These are phyloP conservation scores for Fusarium sp. DNA, from an alignment of 2,329 filamentous ascomycete genomes.

Conservation along the genomic window DNA sequence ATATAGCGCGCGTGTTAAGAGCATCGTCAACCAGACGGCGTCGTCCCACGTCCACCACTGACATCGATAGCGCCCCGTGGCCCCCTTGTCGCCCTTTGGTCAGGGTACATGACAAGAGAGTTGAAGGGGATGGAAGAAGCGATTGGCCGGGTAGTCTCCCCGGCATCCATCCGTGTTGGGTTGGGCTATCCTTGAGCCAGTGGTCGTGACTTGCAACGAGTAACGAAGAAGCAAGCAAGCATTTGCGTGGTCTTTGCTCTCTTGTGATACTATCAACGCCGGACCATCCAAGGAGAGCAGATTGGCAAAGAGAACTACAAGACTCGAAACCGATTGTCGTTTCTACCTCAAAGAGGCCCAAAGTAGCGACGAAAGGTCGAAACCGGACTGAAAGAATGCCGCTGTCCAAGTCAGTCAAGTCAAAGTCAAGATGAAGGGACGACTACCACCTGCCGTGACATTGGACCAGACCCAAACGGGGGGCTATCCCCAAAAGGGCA, in stretches of 20 bases:
- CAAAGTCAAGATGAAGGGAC: not conserved
- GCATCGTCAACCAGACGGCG: slow-evolving; percentile 12
- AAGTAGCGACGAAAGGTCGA: not conserved
- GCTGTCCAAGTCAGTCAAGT: not conserved
- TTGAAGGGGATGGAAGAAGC: not conserved
- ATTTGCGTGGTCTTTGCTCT: slow-evolving; percentile 6
- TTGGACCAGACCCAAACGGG: slow-evolving; percentile 11
- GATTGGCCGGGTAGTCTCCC: slow-evolving; percentile 24
- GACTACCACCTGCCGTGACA: slow-evolving; percentile 24
- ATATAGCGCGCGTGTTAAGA: slow-evolving; percentile 13
- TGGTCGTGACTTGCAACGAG: not conserved
- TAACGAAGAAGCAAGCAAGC: not conserved
- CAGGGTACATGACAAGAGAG: slow-evolving; percentile 22
- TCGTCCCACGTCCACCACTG: slow-evolving; percentile 15
- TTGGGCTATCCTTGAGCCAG: slow-evolving; percentile 8
- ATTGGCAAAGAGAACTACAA: not conserved
- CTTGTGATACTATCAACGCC: slow-evolving; percentile 1
- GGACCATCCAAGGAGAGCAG: not conserved
- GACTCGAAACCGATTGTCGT: not conserved
- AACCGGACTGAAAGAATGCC: slow-evolving; percentile 11
- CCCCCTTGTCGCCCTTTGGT: slow-evolving; percentile 8
- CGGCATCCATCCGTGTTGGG: slow-evolving; percentile 22
- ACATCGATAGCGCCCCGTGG: slow-evolving; percentile 21
- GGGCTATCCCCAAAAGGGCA: slow-evolving; percentile 2
- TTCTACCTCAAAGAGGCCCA: not conserved